Conservation (phyloP, 768 basidiomycete genomes). For the Suillus subluteus region DNA sequence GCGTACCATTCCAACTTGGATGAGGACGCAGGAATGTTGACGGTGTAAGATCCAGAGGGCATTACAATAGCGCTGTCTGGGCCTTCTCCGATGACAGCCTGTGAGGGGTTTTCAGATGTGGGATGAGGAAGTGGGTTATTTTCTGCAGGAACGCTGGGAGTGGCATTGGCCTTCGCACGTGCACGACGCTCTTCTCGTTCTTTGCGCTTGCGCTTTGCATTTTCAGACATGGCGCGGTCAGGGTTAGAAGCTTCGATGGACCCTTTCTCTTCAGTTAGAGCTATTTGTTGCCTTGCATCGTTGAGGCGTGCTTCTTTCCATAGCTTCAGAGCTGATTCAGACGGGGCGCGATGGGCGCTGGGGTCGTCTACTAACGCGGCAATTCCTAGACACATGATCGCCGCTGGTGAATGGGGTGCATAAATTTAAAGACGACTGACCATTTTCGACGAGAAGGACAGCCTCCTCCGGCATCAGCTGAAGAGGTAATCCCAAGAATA, state of each 20-base stretch:
- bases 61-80: slow-evolving; percentile 13
- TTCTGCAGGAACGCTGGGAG: slow-evolving; percentile 28
- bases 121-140: slow-evolving; percentile 14
- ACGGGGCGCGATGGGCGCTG: slow-evolving; percentile 55
- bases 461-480: slow-evolving; percentile 91
- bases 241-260: slow-evolving; percentile 45
- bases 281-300: slow-evolving; percentile 50
- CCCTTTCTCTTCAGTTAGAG: slow-evolving; percentile 51
- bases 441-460: slow-evolving; percentile 81
- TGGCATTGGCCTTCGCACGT: slow-evolving; percentile 15
- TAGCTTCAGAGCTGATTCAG: slow-evolving; percentile 45
- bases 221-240: slow-evolving; percentile 54
- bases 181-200: slow-evolving; percentile 60
- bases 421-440: slow-evolving; percentile 43
- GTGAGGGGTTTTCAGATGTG: slow-evolving; percentile 9
- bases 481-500: slow-evolving; percentile 92
- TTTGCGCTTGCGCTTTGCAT: slow-evolving; percentile 71
- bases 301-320: slow-evolving; percentile 59
- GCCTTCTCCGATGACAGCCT: slow-evolving; percentile 4
- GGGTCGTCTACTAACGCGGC: slow-evolving; percentile 80
- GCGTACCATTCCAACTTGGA: slow-evolving; percentile 70
- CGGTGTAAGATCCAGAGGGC: slow-evolving; percentile 44
- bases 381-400: slow-evolving; percentile 51
- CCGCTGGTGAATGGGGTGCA: slow-evolving; percentile 4
- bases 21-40: slow-evolving; percentile 72